Evolutionary conservation across 352 stramenopile species (phyloP).

Genomic region (Phytophthora brassicae): DNA sequence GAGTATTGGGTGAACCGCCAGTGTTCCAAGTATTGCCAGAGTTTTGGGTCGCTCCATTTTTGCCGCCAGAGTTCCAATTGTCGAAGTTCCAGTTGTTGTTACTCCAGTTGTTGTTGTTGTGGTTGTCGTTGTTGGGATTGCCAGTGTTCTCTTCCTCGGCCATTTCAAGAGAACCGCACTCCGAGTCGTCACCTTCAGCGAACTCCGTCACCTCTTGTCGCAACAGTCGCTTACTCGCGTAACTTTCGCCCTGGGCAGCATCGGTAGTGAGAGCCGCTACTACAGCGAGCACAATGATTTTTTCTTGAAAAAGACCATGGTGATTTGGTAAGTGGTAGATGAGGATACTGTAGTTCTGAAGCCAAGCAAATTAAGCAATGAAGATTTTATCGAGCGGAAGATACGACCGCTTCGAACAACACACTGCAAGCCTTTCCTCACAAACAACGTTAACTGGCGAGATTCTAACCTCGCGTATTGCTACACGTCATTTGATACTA

Average conservation of each 20-base stretch:
- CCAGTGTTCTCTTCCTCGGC: slow-evolving; percentile 2
- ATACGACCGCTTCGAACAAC: too few relatives aligned
- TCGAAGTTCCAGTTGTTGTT: slow-evolving; percentile 5
- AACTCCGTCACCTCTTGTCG: background rate
- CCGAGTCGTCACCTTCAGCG: slow-evolving; percentile 12
- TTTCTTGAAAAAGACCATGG: slow-evolving; percentile 20
- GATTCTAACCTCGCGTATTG: too few relatives aligned
- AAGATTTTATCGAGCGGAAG: too few relatives aligned
- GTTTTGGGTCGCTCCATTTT: background rate
- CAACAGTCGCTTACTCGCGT: slow-evolving; percentile 1
- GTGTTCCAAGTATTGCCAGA: background rate
- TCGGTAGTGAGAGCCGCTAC: background rate
- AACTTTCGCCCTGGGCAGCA: background rate
- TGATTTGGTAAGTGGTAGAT: background rate
- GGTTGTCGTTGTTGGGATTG: too few relatives aligned
- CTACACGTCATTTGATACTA: too few relatives aligned
- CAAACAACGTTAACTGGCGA: too few relatives aligned
- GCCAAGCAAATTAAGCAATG: slow-evolving; percentile 8
- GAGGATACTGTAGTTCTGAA: background rate
- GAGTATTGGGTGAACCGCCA: background rate
- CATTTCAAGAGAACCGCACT: slow-evolving; percentile 21
- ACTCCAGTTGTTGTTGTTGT: too few relatives aligned
- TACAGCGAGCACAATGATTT: slow-evolving; percentile 2
- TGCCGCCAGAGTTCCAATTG: background rate
- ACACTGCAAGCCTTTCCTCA: too few relatives aligned